Evolutionary conservation across 2,329 filamentous ascomycete species (phyloP).

Genomic region (Mariannaea elegans): DNA sequence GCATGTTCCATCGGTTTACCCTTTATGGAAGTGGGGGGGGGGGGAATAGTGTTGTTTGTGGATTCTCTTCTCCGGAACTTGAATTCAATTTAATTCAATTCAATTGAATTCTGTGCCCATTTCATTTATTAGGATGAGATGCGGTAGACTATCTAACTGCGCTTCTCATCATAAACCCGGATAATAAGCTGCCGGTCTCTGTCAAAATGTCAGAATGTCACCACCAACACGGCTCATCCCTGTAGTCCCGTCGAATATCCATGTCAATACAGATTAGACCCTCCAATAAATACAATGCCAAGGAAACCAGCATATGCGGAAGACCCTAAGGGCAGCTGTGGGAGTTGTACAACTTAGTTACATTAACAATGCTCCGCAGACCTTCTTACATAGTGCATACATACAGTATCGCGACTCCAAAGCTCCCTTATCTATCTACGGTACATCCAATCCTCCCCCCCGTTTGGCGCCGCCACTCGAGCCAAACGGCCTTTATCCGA

Average conservation of each 20-base stretch:
- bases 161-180: too few species aligned
- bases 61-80: not conserved
- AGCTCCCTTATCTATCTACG: too few species aligned
- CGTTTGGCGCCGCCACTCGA: too few species aligned
- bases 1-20: conserved; percentile 12
- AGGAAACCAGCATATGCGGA: not conserved
- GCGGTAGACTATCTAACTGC: too few species aligned
- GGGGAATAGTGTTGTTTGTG: not conserved
- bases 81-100: too few species aligned
- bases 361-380: not conserved
- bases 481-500: not conserved
- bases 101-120: too few species aligned
- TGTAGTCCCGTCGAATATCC: not conserved
- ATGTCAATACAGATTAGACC: not conserved
- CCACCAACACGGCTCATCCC: not conserved
- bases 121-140: too few species aligned
- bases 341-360: too few species aligned
- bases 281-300: not conserved
- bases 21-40: conserved; percentile 12
- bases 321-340: too few species aligned
- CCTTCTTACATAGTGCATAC: not conserved
- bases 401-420: too few species aligned
- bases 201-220: not conserved
- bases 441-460: too few species aligned
- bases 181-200: too few species aligned